Evolutionary conservation across 75 land plant species (phyloP), one percentile per base, ranked within the genome.

Genomic region (Selaginella tamariscina): DNA sequence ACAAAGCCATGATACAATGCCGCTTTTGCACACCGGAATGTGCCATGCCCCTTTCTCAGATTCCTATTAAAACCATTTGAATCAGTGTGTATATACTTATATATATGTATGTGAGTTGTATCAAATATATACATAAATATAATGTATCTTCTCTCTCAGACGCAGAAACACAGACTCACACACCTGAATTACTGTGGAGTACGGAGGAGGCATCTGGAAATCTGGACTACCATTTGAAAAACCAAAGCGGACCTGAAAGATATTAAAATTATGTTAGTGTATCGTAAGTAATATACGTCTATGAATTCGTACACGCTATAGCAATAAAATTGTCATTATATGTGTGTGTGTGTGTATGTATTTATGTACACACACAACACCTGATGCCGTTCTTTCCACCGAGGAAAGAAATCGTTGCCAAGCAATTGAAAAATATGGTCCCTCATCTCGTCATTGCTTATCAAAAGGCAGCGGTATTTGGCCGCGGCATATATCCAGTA

Each of bases 401-500:
- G 81, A 2, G 82, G 82, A 57, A 94, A 89, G 56, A 94, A 89
- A 20, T 78, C 82, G 24, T 64, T 85, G 33, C 98, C 91, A 31
- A 89, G 68, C 24, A 94, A 81, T 68, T 86, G 75, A 82, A 94
- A 89, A 39, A 94, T 72, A 77, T 94, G 96, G 66, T 94, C 98
- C 31, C 91, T 74, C 98, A 94, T 89, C 71, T 89, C 91, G 78
- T 94, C 98, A 83, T 94, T 94, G 64, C 95, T 94, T 20, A 94
- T 91, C 64, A 94, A 81, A 68, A 94, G 68, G 64, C 82, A 87
- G 54, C 79, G 83, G 55, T 81, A 81, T 49, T 72, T 87, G 18
- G 89, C 96, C 29, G 98, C 96, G 56, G 98, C 96, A 78, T 87
- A 94, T 15, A 87, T 67, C 96, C 96, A 94, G 71, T 94, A 94